Evolutionary conservation across 2,329 filamentous ascomycete genomes (phyloP).

Genomic region (Paraconiothyrium brasiliense): DNA sequence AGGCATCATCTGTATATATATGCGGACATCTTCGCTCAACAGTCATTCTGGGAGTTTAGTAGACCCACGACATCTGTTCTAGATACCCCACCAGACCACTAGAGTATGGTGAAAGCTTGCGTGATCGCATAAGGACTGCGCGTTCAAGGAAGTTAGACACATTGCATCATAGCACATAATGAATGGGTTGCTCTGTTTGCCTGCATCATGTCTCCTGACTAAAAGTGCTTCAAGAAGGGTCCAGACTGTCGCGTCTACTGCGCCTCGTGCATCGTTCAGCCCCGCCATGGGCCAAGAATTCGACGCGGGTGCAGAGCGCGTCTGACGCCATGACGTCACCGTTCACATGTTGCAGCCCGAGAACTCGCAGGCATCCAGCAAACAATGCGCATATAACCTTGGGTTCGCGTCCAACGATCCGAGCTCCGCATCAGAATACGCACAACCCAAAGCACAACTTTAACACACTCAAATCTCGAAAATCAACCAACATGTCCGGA

Average conservation of each 20-base stretch:
- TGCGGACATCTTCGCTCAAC: constrained; percentile 4
- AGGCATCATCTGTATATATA: background rate
- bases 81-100: constrained; percentile 5
- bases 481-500: constrained; percentile 56
- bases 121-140: background rate
- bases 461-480: constrained; percentile 7
- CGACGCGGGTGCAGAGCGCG: background rate
- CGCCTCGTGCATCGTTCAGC: constrained; percentile 17
- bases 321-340: constrained; percentile 20
- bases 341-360: constrained; percentile 3
- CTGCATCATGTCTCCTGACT: background rate
- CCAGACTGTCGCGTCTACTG: constrained; percentile 10
- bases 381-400: constrained; percentile 19
- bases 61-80: background rate
- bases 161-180: constrained; percentile 22
- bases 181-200: background rate
- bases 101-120: background rate
- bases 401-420: background rate
- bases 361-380: constrained; percentile 5
- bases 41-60: background rate
- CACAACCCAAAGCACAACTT: background rate
- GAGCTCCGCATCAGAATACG: background rate
- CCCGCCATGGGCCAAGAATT: background rate
- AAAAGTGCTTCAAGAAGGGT: background rate
- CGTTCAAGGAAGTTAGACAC: background rate